Evolutionary conservation across 139 green algal genomes (phyloP), one percentile per base, ranked within the genome.

Genomic region (Micractinium conductrix): DNA sequence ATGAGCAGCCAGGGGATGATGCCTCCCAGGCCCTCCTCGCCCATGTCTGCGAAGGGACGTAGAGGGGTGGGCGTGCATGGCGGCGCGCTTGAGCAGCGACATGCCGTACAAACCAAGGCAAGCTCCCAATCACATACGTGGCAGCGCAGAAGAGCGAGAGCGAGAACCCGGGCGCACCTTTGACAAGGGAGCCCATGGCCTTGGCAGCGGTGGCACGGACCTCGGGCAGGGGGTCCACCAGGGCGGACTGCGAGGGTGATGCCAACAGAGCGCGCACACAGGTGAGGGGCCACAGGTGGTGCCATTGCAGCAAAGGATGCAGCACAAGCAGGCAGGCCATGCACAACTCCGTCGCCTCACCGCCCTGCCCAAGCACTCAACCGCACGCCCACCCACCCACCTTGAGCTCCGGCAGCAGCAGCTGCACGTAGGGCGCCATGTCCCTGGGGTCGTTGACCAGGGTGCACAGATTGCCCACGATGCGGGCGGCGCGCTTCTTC

Each of bases 141-240:
- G 21, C 26, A 26, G 17, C 55, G 5, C 21, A 26, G 21, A 21
- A 26, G 30, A 8, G 6, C 30, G 40, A 42, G 4, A 38, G n/a
- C n/a, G n/a, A n/a, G n/a, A n/a, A n/a, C n/a, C n/a, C n/a, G n/a
- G n/a, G n/a, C 74, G 43, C 76, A 82, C 76, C 76, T 14, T 82
- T 82, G 72, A 98, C 85, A 2, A 98, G 92, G 1, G 91, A 94
- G 28, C 95, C 96, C 73, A 99, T 88, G n/a, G 96, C 94, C 35
- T 92, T 92, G 30, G 96, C 95, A 5, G 95, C 90, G 16, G 94
- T 93, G 44, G 93, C 95, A 8, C 96, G 88, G 43, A 95, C 91
- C 74, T 99, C 97, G 12, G 97, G 97, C 53, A 98, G 91, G 14
- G 97, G 96, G 89, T 99, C 97, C 30, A 99, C 83, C 82, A 99